These are phyloP conservation scores for Papiliotrema flavescens DNA, from an alignment of 1,284 basidiomycete species.

Conservation along the genomic window DNA sequence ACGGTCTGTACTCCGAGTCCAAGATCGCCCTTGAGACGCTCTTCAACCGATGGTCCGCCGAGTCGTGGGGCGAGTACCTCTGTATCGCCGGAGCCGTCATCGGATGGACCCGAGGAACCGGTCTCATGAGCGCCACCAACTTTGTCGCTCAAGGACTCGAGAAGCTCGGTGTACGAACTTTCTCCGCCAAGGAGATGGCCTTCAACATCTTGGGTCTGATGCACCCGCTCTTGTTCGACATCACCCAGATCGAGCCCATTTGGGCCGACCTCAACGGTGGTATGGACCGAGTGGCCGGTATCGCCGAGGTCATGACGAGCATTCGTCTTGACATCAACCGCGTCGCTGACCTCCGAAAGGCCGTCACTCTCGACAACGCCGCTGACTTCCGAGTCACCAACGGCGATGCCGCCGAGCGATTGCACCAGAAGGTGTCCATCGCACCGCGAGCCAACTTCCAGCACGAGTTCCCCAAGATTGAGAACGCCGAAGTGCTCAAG, in stretches of 20 bases:
- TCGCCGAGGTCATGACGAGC: conserved; percentile 83
- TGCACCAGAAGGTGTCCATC: conserved; percentile 88
- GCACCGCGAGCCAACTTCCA: conserved; percentile 96
- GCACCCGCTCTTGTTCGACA: conserved; percentile 99
- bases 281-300: conserved; percentile 93
- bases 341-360: conserved; percentile 86
- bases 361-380: conserved; percentile 88
- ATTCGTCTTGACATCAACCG: conserved; percentile 72
- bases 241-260: conserved; percentile 99
- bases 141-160: conserved; percentile 93
- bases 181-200: conserved; percentile 99
- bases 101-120: conserved; percentile 98
- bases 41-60: conserved; percentile 97
- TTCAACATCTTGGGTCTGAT: conserved; percentile 99
- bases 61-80: conserved; percentile 98
- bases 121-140: conserved; percentile 93
- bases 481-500: conserved; percentile 61
- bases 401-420: conserved; percentile 86
- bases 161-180: conserved; percentile 89
- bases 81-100: conserved; percentile 98
- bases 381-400: conserved; percentile 91
- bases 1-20: conserved; percentile 96
- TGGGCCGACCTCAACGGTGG: conserved; percentile 97
- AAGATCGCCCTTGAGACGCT: conserved; percentile 97
- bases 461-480: conserved; percentile 84